Evolutionary conservation across 2,329 filamentous ascomycete genomes (phyloP), one percentile per base, ranked within the genome.

Genomic region (Sclerotinia nivalis): DNA sequence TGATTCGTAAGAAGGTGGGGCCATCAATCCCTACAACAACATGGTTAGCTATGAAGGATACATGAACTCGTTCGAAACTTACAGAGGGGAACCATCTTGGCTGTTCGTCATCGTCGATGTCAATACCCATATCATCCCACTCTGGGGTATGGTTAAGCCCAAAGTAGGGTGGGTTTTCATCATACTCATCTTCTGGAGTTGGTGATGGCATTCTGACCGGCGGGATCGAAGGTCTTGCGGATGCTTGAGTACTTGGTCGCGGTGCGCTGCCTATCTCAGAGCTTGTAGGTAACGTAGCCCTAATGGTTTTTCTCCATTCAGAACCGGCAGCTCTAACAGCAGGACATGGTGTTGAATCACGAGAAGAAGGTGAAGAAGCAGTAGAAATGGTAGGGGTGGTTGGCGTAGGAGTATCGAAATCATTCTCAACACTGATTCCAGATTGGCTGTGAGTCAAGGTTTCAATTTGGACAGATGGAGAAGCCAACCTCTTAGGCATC

Each of bases 81-180:
- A 68, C 66, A 10, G 45, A 6, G 0, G 66, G 66, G 4, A 62
- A 37, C 56, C 66, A 68, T n/a, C 45, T 28, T 1, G 34, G 34
- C 9, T 62, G 37, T 1, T 5, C 7, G 6, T 4, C 1, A 13
- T 67, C 15, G n/a, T 59, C 10, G 1, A 34, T 20, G 20, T 45
- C 13, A 0, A 49, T 61, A 13, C 43, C 25, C 18, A n/a, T 2
- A 22, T 9, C 25, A 9, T 49, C 20, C 59, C 59, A 61, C 43
- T 61, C 25, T 31, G 59, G 43, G 12, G 43, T 61, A 1, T 61
- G 59, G 0, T 49, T n/a, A 7, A 61, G 12, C 1, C 59, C 59
- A n/a, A 34, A 61, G 12, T 9, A 22, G 20, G 43, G 18, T 10
- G 43, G 47, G 3, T 31, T 4, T 4, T 49, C 2, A 7, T 61